Evolutionary conservation across 176 grass and related monocot species (phyloP).

Genomic region (Triticum turgidum): DNA sequence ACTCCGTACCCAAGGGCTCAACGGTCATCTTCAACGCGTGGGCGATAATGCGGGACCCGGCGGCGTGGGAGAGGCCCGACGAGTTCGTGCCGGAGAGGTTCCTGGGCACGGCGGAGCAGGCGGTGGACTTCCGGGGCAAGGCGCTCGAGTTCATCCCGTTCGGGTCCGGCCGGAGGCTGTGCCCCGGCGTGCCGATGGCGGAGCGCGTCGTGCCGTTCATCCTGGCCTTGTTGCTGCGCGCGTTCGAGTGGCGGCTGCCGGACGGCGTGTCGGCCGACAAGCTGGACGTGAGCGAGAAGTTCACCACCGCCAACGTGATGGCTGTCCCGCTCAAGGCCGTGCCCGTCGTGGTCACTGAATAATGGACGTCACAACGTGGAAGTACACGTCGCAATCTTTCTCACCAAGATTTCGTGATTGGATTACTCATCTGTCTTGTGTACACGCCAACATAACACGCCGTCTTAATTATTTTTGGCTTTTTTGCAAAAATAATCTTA

Average conservation of each 20-base stretch:
- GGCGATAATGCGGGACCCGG: slow-evolving; percentile 12
- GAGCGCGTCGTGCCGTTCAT: slow-evolving; percentile 8
- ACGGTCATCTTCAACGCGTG: not conserved
- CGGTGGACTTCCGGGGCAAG: slow-evolving; percentile 9
- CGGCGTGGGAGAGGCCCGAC: slow-evolving; percentile 17
- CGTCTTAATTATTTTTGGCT: too few relatives aligned
- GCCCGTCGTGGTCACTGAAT: not conserved
- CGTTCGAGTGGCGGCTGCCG: slow-evolving; percentile 37
- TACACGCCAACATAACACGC: too few relatives aligned
- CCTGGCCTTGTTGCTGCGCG: slow-evolving; percentile 8
- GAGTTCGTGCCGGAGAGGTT: slow-evolving; percentile 42
- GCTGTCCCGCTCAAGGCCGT: slow-evolving; percentile 3
- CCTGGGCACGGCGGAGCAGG: not conserved
- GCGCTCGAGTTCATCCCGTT: slow-evolving; percentile 23
- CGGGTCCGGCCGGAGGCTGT: slow-evolving; percentile 19
- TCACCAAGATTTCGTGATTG: too few relatives aligned
- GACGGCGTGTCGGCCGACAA: slow-evolving; percentile 22
- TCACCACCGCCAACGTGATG: not conserved
- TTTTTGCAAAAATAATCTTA: too few relatives aligned
- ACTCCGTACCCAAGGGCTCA: not conserved
- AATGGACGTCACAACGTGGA: too few relatives aligned
- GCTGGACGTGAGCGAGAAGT: slow-evolving; percentile 17
- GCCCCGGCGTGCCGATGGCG: slow-evolving; percentile 34
- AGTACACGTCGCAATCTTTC: too few relatives aligned
- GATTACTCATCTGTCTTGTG: too few relatives aligned